Base-by-base conservation (phyloP, 1,284 basidiomycete species). In the Fomitiporia mediterranea region DNA sequence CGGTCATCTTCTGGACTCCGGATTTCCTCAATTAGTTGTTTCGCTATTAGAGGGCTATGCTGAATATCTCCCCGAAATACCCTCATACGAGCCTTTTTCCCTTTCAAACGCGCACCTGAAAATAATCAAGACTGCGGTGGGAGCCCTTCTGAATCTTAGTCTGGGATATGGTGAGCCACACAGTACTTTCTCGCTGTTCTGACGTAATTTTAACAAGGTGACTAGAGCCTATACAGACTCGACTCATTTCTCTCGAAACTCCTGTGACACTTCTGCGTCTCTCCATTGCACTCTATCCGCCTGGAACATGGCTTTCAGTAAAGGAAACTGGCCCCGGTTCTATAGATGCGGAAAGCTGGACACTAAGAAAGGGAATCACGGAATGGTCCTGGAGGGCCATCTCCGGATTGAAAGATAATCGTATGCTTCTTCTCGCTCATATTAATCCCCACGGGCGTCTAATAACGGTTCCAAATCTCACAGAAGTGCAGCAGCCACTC, bases 81-180 rank as follows among this genome's bases (percentile, higher is more conserved):
- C 73, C 0, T 68, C 70, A 42, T 49, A 64, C 27, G 68, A 69
- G 43, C 80, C 81, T 15, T 67, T 81, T 15, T 70, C 78, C 19
- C 69, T 88, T 23, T 74, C 81, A 43, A 72, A 79, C 51, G 67
- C 77, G 7, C 83, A 91, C 64, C 77, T 93, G 38, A 86, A 81
- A 65, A 74, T 93, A 56, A 74, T 92, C 51, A 83, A 84, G 64
- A 91, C 89, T 3, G 80, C 87, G 3, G 79, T 92, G 55, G 92
- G 91, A 2, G 85, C 88, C 5, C 74, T 94, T 27, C 70, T 94
- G 49, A 94, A 94, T 65, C 81, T 85, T 19, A 85, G 86, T 61
- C 75, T 94, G 54, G 84, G 83, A 52, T 91, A 84, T 67, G 84
- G 90, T 89, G 60, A 51, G 79, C 67, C 25, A 11, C 44, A 6